Conservation (phyloP, 2,329 filamentous ascomycete genomes). For the Fulvia fulva region DNA sequence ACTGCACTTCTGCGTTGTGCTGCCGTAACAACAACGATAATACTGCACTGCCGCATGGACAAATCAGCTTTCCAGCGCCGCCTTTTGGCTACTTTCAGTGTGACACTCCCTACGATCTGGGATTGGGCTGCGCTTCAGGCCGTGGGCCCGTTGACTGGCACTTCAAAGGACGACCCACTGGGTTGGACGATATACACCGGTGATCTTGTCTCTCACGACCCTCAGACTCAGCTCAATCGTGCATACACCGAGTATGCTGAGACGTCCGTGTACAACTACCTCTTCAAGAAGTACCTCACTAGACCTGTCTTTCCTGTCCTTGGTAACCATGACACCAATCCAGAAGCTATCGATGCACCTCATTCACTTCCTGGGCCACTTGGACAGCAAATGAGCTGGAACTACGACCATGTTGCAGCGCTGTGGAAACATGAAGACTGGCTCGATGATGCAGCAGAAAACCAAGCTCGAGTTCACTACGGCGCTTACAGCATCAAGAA, state of each 20-base stretch:
- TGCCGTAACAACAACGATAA: conserved; percentile 47
- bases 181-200: conserved; percentile 57
- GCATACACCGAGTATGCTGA: conserved; percentile 54
- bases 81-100: conserved; percentile 54
- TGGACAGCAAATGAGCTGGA: conserved; percentile 56
- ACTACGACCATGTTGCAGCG: conserved; percentile 53
- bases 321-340: conserved; percentile 56
- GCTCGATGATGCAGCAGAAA: conserved; percentile 45
- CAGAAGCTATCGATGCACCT: conserved; percentile 51
- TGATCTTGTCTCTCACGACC: conserved; percentile 55
- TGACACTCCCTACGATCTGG: conserved; percentile 57
- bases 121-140: conserved; percentile 54
- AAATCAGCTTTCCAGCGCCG: conserved; percentile 46
- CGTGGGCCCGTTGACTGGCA: conserved; percentile 54
- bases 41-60: conserved; percentile 30
- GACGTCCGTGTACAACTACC: conserved; percentile 46
- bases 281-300: conserved; percentile 55
- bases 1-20: conserved; percentile 51
- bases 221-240: conserved; percentile 49
- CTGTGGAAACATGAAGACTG: conserved; percentile 56
- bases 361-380: conserved; percentile 51
- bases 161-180: conserved; percentile 43
- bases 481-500: conserved; percentile 54
- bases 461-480: conserved; percentile 51
- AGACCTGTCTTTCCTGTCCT: conserved; percentile 55